phyloP scores from a whole-genome alignment of 108 stramenopile genomes.

The Cylindrotheca fusiformis region DNA sequence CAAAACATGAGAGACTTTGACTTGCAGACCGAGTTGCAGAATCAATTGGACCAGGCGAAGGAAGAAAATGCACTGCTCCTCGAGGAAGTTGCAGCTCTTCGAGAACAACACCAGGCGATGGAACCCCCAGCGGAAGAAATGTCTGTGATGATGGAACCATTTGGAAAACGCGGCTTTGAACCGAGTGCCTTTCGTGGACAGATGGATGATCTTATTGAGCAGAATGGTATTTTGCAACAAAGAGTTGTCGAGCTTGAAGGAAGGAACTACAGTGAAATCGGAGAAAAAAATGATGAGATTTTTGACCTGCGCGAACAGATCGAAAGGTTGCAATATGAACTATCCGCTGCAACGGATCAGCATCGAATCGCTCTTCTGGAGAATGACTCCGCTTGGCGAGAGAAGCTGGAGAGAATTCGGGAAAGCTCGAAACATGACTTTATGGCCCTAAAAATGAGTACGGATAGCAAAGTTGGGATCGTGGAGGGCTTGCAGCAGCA shows the following conservation, averaged over 20 bases:
- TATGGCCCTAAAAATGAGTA: background rate
- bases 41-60: background rate
- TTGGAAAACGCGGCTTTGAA: conserved; percentile 3
- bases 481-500: background rate
- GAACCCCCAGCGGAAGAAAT: background rate
- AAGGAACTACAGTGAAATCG: background rate
- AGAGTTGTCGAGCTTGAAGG: conserved; percentile 16
- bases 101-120: conserved; percentile 13
- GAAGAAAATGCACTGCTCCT: conserved; percentile 21
- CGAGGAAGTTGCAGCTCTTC: conserved; percentile 24
- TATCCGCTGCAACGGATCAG: conserved; percentile 18
- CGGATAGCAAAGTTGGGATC: background rate
- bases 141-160: background rate
- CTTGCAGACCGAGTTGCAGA: background rate
- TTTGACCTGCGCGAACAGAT: conserved; percentile 9
- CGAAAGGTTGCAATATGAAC: conserved; percentile 30
- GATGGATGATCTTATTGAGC: conserved; percentile 32
- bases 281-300: conserved; percentile 4
- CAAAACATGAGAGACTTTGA: background rate
- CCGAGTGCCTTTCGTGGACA: conserved; percentile 31
- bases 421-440: conserved; percentile 18
- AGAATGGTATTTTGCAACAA: conserved; percentile 35
- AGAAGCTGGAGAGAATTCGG: conserved; percentile 36
- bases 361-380: background rate
- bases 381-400: conserved; percentile 13